Evolutionary conservation across 805 yeast genomes (phyloP), one percentile per base, ranked within the genome.

Genomic region (Candida mattraensis): DNA sequence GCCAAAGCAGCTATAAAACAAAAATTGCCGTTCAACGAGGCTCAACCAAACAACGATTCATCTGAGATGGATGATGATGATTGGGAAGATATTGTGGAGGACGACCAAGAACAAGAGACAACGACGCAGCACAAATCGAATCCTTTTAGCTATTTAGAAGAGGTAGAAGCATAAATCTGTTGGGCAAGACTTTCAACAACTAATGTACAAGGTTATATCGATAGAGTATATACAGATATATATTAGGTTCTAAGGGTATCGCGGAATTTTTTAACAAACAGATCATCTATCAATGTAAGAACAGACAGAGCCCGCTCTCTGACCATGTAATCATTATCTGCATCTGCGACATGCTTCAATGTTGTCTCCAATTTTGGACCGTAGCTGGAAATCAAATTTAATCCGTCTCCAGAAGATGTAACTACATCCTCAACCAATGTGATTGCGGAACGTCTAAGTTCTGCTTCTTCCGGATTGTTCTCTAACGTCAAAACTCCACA

Each of bases 371-470:
- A 58, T 39, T 66, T 70, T 2, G 50, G 48, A 20, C 73, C 71
- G 51, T 76, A 74, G 0, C 65, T 61, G 7, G 56, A 53, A 0
- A 88, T 80, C 20, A 82, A 66, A 8, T 72, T 63, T 2, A 69
- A 63, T 8, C 73, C 57, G 4, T 75, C 76, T 29, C 25, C 45
- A 2, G 51, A 34, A 3, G 75, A 59, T 5, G 73, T 63, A 2
- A 83, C 54, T 33, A 84, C 57, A 53, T 83, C 91, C 45, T 73
- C 69, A 2, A 87, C 61, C 16, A 88, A 58, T 9, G 81, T 83
- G 3, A 87, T 69, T 0, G 95, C 87, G 1, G 94, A 67, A 24
- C 96, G 67, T 44, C 94, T 69, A 73, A 88, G 70, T 0, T 80
- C 61, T 9, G 82, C 69, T n/a, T 58, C 61, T 3, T 69, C 70